A percentile compares a stretch with the other conserved stretches of the same genome.
Evolutionary conservation across 2,329 filamentous ascomycete species (phyloP).

Genomic region (Pyricularia sp.): DNA sequence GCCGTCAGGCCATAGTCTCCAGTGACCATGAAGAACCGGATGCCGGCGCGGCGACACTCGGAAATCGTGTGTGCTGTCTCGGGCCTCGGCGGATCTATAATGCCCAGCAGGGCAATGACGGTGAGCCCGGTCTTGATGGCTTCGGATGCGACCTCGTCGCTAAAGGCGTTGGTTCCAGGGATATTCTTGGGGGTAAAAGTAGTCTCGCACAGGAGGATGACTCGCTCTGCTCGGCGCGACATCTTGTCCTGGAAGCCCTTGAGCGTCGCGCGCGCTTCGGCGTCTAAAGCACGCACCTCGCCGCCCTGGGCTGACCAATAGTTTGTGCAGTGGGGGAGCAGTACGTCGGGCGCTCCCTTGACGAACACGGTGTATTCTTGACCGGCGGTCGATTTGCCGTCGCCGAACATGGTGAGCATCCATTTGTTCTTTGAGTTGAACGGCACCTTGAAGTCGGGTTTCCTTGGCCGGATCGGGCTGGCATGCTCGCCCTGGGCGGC

Average conservation of each 20-base stretch:
- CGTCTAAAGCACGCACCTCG: slow-evolving; percentile 36
- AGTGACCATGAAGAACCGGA: slow-evolving; percentile 73
- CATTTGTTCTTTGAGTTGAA: slow-evolving; percentile 84
- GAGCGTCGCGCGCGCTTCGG: slow-evolving; percentile 32
- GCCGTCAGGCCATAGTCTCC: slow-evolving; percentile 71
- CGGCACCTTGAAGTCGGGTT: slow-evolving; percentile 55
- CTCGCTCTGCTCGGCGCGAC: slow-evolving; percentile 59
- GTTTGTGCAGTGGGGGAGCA: slow-evolving; percentile 53
- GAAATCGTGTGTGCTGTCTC: slow-evolving; percentile 60
- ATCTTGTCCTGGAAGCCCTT: slow-evolving; percentile 56
- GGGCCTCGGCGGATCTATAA: slow-evolving; percentile 68
- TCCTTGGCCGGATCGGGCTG: slow-evolving; percentile 49
- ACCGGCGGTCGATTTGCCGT: slow-evolving; percentile 27
- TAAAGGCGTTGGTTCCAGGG: slow-evolving; percentile 38
- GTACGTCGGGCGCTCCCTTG: slow-evolving; percentile 69
- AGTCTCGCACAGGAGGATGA: slow-evolving; percentile 55
- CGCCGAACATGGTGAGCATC: slow-evolving; percentile 56
- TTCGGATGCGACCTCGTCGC: slow-evolving; percentile 44
- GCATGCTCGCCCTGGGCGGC: slow-evolving; percentile 56
- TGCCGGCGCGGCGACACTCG: slow-evolving; percentile 58
- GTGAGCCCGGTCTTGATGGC: slow-evolving; percentile 48
- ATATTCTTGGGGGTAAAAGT: slow-evolving; percentile 26
- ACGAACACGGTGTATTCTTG: slow-evolving; percentile 48
- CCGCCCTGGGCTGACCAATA: slow-evolving; percentile 47
- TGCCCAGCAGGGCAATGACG: slow-evolving; percentile 65